Base-by-base conservation (phyloP, 768 basidiomycete species). In the Crepidotus variabilis region DNA sequence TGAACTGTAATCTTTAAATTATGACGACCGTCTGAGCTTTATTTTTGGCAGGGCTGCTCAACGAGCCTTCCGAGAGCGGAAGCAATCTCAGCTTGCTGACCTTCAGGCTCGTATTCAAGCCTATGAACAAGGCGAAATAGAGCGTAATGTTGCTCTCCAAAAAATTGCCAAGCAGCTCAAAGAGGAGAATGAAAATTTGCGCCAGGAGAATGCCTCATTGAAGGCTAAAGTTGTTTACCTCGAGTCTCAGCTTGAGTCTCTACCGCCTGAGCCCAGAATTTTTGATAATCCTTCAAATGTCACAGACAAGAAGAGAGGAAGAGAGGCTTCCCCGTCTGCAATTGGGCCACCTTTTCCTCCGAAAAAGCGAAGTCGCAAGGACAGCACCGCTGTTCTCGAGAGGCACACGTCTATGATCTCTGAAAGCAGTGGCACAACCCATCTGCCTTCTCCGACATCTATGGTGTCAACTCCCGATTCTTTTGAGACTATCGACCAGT, bases 91-190 rank as follows among this genome's bases (percentile, higher is more conserved):
- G 65, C 86, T 94, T 34, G 85, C 89, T 8, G 92, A 93, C 60
- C 80, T 94, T 34, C 92, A 94, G 71, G 87, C 91, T 50, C 88
- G 91, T 48, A 77, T 94, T 51, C 86, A 89, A 59, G 82, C 83
- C 18, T 94, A 92, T 63, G 92, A 94, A 67, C 89, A 91, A 67
- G 92, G 92, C n/a, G 92, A 94, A 67, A 85, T 92, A 23, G 89
- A 94, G 68, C 85, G 90, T 55, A 92, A 89, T 65, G 83, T 94
- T 50, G 89, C 90, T 47, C 75, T 94, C 20, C 92, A 94, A 70
- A 84, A 79, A 52, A 82, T 91, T 53, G 90, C 90, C 13, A 92
- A 92, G 71, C 83, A 85, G 32, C 79, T 90, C 56, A 94, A 93
- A 71, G 90, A 92, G 61, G 92, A 94, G 67, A 94, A 94, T 61